These are phyloP conservation scores for Ustilago xerochloae DNA, from an alignment of 1,284 basidiomycete genomes.

Conservation along the genomic window DNA sequence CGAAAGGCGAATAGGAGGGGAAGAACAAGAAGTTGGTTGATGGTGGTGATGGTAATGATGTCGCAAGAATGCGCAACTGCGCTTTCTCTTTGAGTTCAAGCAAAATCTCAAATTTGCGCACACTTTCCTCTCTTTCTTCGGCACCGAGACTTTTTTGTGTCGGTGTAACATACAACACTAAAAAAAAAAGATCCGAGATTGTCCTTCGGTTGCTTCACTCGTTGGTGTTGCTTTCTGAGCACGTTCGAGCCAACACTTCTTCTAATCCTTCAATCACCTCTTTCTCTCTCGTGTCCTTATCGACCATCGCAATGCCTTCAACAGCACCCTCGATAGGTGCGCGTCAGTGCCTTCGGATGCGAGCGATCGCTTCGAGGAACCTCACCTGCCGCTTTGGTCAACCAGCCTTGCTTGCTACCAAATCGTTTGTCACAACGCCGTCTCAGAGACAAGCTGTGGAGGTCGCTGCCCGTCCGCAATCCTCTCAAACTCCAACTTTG, in stretches of 20 bases:
- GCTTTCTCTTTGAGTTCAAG: background rate
- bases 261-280: background rate
- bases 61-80: conserved; percentile 17
- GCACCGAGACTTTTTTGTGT: too few species aligned
- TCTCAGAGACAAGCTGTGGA: conserved; percentile 16
- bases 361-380: too few species aligned
- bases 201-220: too few species aligned
- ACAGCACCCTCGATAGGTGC: conserved; percentile 15
- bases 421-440: background rate
- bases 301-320: conserved; percentile 7
- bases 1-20: background rate
- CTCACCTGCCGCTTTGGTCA: background rate
- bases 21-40: conserved; percentile 11
- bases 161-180: too few species aligned
- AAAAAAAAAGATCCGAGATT: too few species aligned
- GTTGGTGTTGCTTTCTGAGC: background rate
- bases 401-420: background rate
- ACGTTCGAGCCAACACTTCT: background rate
- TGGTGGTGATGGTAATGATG: conserved; percentile 35
- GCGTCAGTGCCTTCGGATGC: conserved; percentile 18
- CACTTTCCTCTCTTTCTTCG: conserved; percentile 12
- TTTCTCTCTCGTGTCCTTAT: background rate
- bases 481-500: background rate
- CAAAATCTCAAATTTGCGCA: conserved; percentile 34
- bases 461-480: background rate